Conservation (phyloP, 1,284 basidiomycete species). For the Blastosporella zonata region DNA sequence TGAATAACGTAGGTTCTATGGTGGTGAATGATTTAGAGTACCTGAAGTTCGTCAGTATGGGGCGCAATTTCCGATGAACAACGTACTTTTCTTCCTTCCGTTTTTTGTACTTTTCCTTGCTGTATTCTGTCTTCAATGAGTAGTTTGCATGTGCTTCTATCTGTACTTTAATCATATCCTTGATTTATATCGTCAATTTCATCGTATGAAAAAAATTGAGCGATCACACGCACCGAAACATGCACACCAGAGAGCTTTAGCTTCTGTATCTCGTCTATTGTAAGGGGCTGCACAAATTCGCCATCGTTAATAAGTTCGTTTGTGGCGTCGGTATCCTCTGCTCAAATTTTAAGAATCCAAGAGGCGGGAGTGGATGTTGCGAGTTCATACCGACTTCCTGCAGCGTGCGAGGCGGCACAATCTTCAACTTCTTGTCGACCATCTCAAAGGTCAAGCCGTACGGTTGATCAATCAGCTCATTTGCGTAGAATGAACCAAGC, state of each 20-base stretch:
- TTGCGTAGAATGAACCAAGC: constrained; percentile 69
- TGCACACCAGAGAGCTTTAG: constrained; percentile 75
- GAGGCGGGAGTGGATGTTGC: constrained; percentile 5
- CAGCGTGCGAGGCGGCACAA: constrained; percentile 59
- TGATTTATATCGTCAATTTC: constrained; percentile 17
- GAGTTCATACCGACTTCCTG: constrained; percentile 66
- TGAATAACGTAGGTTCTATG: constrained; percentile 84
- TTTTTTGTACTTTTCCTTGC: constrained; percentile 95
- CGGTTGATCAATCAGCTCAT: constrained; percentile 67
- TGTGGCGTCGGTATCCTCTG: constrained; percentile 88
- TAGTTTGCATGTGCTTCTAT: constrained; percentile 90
- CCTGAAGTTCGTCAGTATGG: constrained; percentile 37
- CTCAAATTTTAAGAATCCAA: constrained; percentile 6
- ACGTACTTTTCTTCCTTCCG: constrained; percentile 91
- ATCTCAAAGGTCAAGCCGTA: constrained; percentile 82
- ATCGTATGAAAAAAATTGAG: constrained; percentile 1
- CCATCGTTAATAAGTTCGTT: constrained; percentile 88
- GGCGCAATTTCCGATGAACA: constrained; percentile 20
- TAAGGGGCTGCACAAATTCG: constrained; percentile 74
- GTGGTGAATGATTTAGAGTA: constrained; percentile 89
- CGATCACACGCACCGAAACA: constrained; percentile 53
- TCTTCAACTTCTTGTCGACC: constrained; percentile 59
- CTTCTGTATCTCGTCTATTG: constrained; percentile 76
- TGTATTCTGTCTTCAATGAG: constrained; percentile 91
- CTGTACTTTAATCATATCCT: constrained; percentile 93